These are phyloP conservation scores for Limtongozyma cylindracea DNA, from an alignment of 805 yeast genomes.

Conservation along the genomic window DNA sequence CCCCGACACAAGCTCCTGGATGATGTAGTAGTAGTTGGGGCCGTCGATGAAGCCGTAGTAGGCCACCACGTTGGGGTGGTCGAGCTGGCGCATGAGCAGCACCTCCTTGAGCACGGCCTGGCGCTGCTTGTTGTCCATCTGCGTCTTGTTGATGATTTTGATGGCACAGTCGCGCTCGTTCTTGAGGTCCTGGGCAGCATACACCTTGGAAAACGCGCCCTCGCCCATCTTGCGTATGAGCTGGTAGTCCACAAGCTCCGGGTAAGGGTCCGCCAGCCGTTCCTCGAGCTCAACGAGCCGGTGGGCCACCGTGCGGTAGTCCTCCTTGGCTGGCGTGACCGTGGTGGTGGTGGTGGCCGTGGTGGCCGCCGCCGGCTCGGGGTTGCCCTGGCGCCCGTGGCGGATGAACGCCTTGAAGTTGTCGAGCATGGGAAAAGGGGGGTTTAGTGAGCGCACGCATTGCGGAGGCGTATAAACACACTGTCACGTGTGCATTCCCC, in stretches of 20 bases:
- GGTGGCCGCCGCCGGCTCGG: constrained; percentile 2
- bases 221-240: constrained; percentile 26
- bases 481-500: too few relatives aligned
- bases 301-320: constrained; percentile 2
- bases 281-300: constrained; percentile 2
- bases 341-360: background rate
- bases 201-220: constrained; percentile 83
- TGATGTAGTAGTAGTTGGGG: constrained; percentile 26
- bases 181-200: constrained; percentile 31
- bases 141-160: constrained; percentile 43
- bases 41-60: constrained; percentile 28
- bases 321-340: background rate
- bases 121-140: constrained; percentile 23
- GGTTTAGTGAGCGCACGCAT: too few relatives aligned
- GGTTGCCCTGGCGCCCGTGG: constrained; percentile 35
- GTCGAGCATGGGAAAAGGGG: constrained; percentile 10
- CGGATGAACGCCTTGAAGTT: constrained; percentile 35
- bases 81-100: constrained; percentile 37
- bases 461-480: too few relatives aligned
- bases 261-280: constrained; percentile 1
- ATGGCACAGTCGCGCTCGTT: constrained; percentile 31
- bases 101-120: constrained; percentile 46
- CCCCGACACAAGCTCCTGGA: constrained; percentile 46
- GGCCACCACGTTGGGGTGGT: constrained; percentile 35
- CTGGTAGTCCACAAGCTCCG: constrained; percentile 4